Percentiles rank a stretch among this genome's conserved stretches.
Conservation (phyloP, 192 early-diverging fungal genomes). For the Phlyctochytrium bullatum region DNA sequence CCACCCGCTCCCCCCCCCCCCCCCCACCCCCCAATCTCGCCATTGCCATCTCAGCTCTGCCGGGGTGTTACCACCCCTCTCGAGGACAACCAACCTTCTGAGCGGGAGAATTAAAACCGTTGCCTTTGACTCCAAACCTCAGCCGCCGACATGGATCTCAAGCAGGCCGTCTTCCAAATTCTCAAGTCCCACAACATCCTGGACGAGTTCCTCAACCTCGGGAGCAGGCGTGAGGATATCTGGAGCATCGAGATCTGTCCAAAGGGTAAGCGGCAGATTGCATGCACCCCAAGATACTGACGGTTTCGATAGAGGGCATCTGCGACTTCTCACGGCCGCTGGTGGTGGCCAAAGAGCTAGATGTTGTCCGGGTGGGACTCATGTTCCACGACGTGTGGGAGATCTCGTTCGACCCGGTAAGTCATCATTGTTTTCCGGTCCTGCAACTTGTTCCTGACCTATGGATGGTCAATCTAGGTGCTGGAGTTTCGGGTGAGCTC, state of each 20-base stretch:
- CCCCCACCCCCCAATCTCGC: too few relatives aligned
- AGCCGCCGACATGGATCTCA: background rate
- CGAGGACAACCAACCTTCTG: too few relatives aligned
- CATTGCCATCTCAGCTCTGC: too few relatives aligned
- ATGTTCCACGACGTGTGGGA: conserved; percentile 10
- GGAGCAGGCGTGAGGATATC: background rate
- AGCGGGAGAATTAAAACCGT: too few relatives aligned
- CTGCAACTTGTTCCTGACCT: background rate
- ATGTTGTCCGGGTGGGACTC: background rate
- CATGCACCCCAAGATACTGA: background rate
- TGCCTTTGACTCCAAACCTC: too few relatives aligned
- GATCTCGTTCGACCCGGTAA: background rate
- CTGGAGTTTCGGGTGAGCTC: background rate
- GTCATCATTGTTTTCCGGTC: background rate
- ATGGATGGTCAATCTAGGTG: background rate
- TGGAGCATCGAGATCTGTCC: conserved; percentile 9
- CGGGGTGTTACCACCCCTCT: too few relatives aligned
- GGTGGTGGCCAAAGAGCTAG: background rate
- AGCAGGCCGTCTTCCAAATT: background rate
- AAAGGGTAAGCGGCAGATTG: background rate
- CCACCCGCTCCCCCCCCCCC: too few relatives aligned
- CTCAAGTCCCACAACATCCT: background rate
- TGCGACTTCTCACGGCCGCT: conserved; percentile 3
- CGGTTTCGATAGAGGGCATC: background rate
- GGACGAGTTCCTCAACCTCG: background rate